A percentile compares a stretch with the other conserved stretches of the same genome.
phyloP scores from a whole-genome alignment of 352 stramenopile genomes.

The Pythium guiyangense region DNA sequence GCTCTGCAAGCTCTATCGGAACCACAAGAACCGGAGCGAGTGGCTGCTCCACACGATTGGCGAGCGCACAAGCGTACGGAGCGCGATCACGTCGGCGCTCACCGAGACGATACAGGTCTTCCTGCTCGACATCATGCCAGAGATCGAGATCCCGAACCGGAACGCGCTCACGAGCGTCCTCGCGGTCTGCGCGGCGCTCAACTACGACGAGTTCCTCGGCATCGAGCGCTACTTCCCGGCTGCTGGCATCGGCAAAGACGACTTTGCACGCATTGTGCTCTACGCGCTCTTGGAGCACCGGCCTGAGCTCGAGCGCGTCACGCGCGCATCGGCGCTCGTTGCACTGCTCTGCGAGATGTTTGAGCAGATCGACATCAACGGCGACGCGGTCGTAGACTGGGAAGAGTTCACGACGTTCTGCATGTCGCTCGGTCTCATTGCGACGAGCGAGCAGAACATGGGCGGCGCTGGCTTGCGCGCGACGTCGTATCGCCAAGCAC shows the following conservation, averaged over 20 bases:
- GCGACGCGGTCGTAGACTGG: constrained; percentile 70
- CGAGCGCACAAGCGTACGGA: constrained; percentile 27
- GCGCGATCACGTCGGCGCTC: constrained; percentile 38
- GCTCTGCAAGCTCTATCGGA: constrained; percentile 52
- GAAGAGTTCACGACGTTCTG: constrained; percentile 86
- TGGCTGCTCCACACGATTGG: constrained; percentile 44
- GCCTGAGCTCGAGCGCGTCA: constrained; percentile 31
- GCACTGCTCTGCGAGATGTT: constrained; percentile 68
- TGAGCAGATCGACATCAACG: constrained; percentile 84
- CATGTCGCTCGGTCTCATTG: constrained; percentile 55
- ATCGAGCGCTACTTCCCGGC: constrained; percentile 49
- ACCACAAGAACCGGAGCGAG: constrained; percentile 21
- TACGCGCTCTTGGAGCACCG: constrained; percentile 39
- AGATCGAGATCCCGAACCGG: constrained; percentile 65
- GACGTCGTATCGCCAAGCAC: constrained; percentile 17
- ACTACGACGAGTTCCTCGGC: constrained; percentile 45
- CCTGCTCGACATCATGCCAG: constrained; percentile 58
- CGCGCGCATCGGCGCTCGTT: constrained; percentile 32
- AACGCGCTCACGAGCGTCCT: constrained; percentile 52
- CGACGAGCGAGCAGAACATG: constrained; percentile 26
- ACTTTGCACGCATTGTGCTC: constrained; percentile 50
- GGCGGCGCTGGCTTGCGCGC: not conserved
- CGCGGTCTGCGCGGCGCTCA: constrained; percentile 56
- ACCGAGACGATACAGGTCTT: constrained; percentile 52
- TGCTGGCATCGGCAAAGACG: constrained; percentile 30